Evolutionary conservation across 2,329 filamentous ascomycete species (phyloP).

Genomic region (Colletotrichum liriopes): DNA sequence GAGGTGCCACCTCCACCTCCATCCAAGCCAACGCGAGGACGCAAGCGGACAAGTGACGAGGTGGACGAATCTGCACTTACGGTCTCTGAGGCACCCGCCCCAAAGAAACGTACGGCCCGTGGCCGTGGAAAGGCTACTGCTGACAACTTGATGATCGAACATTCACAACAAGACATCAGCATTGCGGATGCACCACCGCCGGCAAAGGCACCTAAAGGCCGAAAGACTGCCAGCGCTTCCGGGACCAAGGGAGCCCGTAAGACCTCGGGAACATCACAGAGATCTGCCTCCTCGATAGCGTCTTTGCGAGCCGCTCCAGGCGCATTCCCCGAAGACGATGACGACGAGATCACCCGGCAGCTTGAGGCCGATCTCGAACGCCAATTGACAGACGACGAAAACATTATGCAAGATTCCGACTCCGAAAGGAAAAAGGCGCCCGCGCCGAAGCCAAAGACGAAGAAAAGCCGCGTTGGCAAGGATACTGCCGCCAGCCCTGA

Average conservation of each 20-base stretch:
- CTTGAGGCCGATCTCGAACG: constrained; percentile 76
- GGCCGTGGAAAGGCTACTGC: constrained; percentile 63
- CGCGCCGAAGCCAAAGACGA: constrained; percentile 50
- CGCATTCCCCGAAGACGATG: constrained; percentile 62
- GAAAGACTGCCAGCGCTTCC: constrained; percentile 64
- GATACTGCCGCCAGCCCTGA: constrained; percentile 48
- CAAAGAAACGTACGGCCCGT: constrained; percentile 73
- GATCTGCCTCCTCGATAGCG: constrained; percentile 60
- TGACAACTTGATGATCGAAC: constrained; percentile 57
- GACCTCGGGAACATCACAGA: constrained; percentile 54
- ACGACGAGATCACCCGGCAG: constrained; percentile 77
- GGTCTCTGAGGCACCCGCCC: constrained; percentile 63
- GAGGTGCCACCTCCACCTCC: constrained; percentile 53
- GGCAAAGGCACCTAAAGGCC: constrained; percentile 51
- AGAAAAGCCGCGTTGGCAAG: constrained; percentile 49
- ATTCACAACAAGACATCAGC: constrained; percentile 56
- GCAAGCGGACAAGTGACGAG: constrained; percentile 76
- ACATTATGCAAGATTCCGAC: constrained; percentile 63
- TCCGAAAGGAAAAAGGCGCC: constrained; percentile 58
- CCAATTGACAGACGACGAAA: constrained; percentile 69
- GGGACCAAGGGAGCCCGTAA: constrained; percentile 55
- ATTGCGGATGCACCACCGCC: constrained; percentile 55
- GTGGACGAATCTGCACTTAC: constrained; percentile 65
- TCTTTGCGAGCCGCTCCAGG: constrained; percentile 56
- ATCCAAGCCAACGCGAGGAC: constrained; percentile 65